Evolutionary conservation across 23 red algal genomes (phyloP).

Genomic region (Gracilariopsis chorda): DNA sequence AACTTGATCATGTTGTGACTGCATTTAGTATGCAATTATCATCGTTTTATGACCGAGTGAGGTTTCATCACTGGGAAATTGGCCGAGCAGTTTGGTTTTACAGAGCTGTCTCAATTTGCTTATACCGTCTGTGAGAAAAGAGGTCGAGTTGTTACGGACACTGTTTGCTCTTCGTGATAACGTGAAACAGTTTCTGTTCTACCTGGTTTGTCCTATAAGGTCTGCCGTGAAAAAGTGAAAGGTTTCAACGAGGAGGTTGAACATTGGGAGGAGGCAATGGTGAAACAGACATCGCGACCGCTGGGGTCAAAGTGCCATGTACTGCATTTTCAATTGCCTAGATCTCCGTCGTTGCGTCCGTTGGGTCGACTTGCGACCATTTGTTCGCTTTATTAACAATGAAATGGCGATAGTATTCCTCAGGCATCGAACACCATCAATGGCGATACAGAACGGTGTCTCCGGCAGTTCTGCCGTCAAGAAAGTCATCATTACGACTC

Average conservation of each 20-base stretch:
- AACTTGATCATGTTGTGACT: slow-evolving; percentile 32
- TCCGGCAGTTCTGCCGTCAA: too few relatives aligned
- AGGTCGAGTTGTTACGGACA: too few relatives aligned
- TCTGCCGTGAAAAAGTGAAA: slow-evolving; percentile 10
- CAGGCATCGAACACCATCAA: too few relatives aligned
- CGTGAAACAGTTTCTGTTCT: slow-evolving; percentile 7
- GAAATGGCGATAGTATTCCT: too few relatives aligned
- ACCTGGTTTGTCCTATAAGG: background rate
- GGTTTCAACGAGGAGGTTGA: background rate
- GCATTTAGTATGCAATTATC: background rate
- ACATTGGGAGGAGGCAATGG: slow-evolving; percentile 21
- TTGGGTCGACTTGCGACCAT: slow-evolving; percentile 26
- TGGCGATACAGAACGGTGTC: too few relatives aligned
- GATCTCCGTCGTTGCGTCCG: slow-evolving; percentile 18
- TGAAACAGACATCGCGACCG: slow-evolving; percentile 29
- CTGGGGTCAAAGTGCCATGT: background rate
- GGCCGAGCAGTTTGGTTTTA: too few relatives aligned
- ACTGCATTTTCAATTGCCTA: slow-evolving; percentile 13
- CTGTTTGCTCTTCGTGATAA: background rate
- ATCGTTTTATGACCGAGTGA: slow-evolving; percentile 1
- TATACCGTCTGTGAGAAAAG: too few relatives aligned
- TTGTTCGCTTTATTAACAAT: slow-evolving; percentile 31
- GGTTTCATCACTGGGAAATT: background rate
- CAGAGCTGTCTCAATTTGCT: too few relatives aligned
- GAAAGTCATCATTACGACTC: too few relatives aligned